phyloP scores from a whole-genome alignment of 2,329 filamentous ascomycete species.

The Gnomoniopsis sp. region DNA sequence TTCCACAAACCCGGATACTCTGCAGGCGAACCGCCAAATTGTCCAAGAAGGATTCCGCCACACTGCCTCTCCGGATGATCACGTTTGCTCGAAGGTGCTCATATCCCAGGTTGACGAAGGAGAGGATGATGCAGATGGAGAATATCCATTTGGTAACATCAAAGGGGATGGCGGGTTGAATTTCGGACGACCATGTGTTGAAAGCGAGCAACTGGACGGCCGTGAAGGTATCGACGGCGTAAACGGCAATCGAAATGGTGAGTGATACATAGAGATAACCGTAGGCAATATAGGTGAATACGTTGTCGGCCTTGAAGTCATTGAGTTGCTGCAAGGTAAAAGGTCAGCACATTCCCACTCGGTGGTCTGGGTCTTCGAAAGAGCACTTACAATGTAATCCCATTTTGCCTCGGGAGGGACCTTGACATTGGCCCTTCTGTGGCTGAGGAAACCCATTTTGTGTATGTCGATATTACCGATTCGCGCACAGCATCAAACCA shows the following conservation, averaged over 20 bases:
- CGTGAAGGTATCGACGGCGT: conserved; percentile 87
- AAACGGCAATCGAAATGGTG: conserved; percentile 76
- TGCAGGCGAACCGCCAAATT: conserved; percentile 81
- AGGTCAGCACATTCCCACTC: neutral
- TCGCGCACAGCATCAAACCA: conserved; percentile 8
- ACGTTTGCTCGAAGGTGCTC: conserved; percentile 77
- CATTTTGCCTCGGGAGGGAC: conserved; percentile 85
- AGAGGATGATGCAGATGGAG: conserved; percentile 84
- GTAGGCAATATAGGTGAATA: conserved; percentile 76
- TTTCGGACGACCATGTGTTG: conserved; percentile 81
- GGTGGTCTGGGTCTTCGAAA: neutral
- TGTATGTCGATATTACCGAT: neutral
- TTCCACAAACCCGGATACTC: conserved; percentile 66
- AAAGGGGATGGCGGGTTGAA: conserved; percentile 74
- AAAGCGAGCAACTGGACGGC: conserved; percentile 88
- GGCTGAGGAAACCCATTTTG: conserved; percentile 65
- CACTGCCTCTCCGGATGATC: conserved; percentile 79
- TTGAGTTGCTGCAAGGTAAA: conserved; percentile 38
- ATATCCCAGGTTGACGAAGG: conserved; percentile 75
- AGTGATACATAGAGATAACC: conserved; percentile 79
- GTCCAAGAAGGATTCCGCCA: conserved; percentile 90
- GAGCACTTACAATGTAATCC: conserved; percentile 76
- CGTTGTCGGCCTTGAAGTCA: conserved; percentile 84
- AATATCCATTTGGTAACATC: conserved; percentile 92
- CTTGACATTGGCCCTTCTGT: conserved; percentile 57